phyloP scores from a whole-genome alignment of 2,329 filamentous ascomycete species.

The Cercospora sp. region DNA sequence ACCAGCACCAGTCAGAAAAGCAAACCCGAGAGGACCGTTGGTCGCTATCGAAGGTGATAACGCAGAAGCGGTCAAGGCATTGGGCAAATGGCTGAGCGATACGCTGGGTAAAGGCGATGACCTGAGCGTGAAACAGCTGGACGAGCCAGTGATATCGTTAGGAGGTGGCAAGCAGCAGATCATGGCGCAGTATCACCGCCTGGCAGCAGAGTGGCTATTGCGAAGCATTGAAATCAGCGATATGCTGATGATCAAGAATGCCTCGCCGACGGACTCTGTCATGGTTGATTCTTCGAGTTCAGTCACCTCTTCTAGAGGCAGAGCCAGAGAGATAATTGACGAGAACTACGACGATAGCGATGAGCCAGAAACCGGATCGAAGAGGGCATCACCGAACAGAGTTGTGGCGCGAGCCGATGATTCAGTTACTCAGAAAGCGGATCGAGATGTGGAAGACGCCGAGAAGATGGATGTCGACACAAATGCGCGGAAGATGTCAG shows the following conservation, averaged over 20 bases:
- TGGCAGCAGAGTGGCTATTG: slow-evolving; percentile 66
- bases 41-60: slow-evolving; percentile 80
- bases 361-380: slow-evolving; percentile 10
- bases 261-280: slow-evolving; percentile 25
- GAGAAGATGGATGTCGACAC: slow-evolving; percentile 30
- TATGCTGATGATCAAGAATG: slow-evolving; percentile 24
- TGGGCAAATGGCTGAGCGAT: slow-evolving; percentile 64
- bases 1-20: slow-evolving; percentile 53
- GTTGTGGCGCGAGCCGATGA: slow-evolving; percentile 12
- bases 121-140: slow-evolving; percentile 52
- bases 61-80: slow-evolving; percentile 60
- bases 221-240: slow-evolving; percentile 69
- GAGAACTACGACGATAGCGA: slow-evolving; percentile 32
- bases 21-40: slow-evolving; percentile 65
- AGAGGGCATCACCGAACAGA: slow-evolving; percentile 6
- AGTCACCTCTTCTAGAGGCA: slow-evolving; percentile 7
- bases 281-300: slow-evolving; percentile 27
- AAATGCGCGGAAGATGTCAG: slow-evolving; percentile 15
- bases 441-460: slow-evolving; percentile 12
- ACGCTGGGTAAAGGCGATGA: slow-evolving; percentile 55
- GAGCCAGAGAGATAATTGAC: slow-evolving; percentile 24
- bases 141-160: slow-evolving; percentile 48
- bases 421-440: neutral
- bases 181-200: slow-evolving; percentile 60
- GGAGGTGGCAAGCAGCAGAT: slow-evolving; percentile 39